A percentile compares a stretch with the other conserved stretches of the same genome.
Evolutionary conservation across 2,329 filamentous ascomycete species (phyloP).

Genomic region (Colletotrichum simmondsii): DNA sequence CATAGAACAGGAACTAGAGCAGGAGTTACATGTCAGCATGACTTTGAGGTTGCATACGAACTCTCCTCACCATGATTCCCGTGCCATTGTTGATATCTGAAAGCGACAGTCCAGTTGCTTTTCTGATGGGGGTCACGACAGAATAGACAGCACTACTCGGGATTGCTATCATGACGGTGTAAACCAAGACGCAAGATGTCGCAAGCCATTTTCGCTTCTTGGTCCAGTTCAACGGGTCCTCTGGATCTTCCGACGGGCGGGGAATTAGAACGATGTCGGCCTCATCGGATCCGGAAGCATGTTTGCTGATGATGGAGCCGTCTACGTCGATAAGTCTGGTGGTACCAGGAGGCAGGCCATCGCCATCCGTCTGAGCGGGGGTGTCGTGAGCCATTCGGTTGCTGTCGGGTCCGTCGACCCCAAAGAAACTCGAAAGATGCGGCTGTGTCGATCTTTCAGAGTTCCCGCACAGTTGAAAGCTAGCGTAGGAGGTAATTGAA

Average conservation of each 20-base stretch:
- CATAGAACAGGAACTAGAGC: slow-evolving; percentile 51
- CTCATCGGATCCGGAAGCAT: slow-evolving; percentile 12
- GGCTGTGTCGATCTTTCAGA: neutral
- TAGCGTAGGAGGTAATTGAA: neutral
- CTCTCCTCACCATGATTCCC: slow-evolving; percentile 45
- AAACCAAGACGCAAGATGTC: slow-evolving; percentile 37
- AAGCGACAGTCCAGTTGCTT: slow-evolving; percentile 45
- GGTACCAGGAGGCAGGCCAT: slow-evolving; percentile 9
- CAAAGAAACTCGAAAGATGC: no score
- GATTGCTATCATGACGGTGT: slow-evolving; percentile 45
- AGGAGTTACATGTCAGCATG: neutral
- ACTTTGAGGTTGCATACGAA: no score
- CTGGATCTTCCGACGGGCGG: slow-evolving; percentile 38
- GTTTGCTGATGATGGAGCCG: slow-evolving; percentile 11
- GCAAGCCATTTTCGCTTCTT: slow-evolving; percentile 37
- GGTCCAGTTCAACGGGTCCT: slow-evolving; percentile 42
- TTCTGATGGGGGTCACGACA: slow-evolving; percentile 47
- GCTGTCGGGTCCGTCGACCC: neutral
- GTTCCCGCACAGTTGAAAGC: neutral
- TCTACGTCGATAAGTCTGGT: slow-evolving; percentile 23
- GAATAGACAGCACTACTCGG: slow-evolving; percentile 52
- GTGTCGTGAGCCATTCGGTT: neutral
- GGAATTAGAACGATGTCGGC: slow-evolving; percentile 40
- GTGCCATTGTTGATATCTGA: slow-evolving; percentile 51
- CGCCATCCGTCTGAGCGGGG: neutral